These are phyloP conservation scores for Dactylis glomerata DNA, from an alignment of 176 grass and related monocot genomes.

Conservation along the genomic window DNA sequence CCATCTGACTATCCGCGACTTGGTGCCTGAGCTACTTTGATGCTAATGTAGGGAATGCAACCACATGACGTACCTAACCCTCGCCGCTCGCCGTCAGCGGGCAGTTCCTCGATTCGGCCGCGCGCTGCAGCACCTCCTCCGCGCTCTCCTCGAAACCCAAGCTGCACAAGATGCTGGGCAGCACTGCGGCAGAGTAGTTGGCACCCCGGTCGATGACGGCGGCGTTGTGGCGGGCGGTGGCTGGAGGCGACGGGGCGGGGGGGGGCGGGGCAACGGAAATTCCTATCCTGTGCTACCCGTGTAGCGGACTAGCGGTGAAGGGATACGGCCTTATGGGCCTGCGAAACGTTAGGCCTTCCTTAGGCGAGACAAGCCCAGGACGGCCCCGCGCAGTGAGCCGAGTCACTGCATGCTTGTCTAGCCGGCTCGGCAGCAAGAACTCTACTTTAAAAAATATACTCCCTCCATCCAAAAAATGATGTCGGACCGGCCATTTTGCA, in stretches of 20 bases:
- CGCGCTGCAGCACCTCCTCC: neutral
- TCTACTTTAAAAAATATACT: no score
- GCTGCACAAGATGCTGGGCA: neutral
- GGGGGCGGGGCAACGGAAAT: neutral
- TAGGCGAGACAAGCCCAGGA: neutral
- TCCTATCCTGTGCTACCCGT: no score
- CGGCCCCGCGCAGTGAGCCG: no score
- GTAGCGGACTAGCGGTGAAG: no score
- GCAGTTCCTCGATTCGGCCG: neutral
- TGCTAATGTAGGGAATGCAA: neutral
- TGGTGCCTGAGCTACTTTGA: neutral
- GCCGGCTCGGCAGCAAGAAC: no score
- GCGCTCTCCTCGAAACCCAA: neutral
- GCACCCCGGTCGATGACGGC: neutral
- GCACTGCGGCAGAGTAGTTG: neutral
- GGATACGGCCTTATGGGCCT: neutral
- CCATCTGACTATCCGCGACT: neutral
- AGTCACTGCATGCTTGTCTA: no score
- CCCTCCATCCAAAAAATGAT: no score
- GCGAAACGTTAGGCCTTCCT: no score
- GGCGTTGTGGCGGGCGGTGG: neutral
- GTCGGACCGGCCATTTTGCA: no score
- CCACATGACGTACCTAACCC: neutral
- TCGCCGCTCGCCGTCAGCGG: neutral
- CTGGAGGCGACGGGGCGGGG: neutral